These are phyloP conservation scores for Podila epicladia DNA, from an alignment of 192 early-diverging fungal species.

Conservation along the genomic window DNA sequence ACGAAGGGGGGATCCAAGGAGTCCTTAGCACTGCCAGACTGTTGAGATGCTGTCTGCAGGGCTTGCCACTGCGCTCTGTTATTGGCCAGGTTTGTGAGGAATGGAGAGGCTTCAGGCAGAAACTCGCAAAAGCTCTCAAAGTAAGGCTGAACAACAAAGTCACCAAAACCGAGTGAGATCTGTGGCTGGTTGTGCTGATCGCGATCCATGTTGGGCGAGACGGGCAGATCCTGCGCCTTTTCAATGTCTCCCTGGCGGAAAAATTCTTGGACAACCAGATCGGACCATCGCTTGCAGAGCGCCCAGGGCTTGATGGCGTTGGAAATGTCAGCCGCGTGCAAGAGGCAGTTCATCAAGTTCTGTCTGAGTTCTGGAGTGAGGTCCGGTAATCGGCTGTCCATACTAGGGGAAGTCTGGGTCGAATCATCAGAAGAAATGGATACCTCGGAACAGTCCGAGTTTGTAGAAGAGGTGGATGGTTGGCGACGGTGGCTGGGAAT, in stretches of 20 bases:
- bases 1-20: conserved; percentile 14
- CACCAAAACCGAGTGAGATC: conserved; percentile 84
- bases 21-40: conserved; percentile 24
- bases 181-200: conserved; percentile 72
- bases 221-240: conserved; percentile 72
- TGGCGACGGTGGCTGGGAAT: conserved; percentile 29
- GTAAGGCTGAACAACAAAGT: conserved; percentile 88
- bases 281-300: conserved; percentile 91
- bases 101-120: conserved; percentile 71
- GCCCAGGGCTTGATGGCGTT: conserved; percentile 87
- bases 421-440: conserved; percentile 21
- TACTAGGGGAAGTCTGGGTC: conserved; percentile 24
- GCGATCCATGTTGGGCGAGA: conserved; percentile 93
- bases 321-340: conserved; percentile 92
- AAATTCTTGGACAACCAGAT: conserved; percentile 88
- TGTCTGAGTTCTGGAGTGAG: conserved; percentile 63
- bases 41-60: conserved; percentile 32
- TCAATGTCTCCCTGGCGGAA: conserved; percentile 90
- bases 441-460: conserved; percentile 34
- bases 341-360: conserved; percentile 69
- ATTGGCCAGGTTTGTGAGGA: conserved; percentile 62
- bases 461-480: conserved; percentile 24
- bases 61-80: conserved; percentile 70
- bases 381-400: conserved; percentile 17
- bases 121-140: conserved; percentile 84